These are phyloP conservation scores for Sechiopsis laciniata DNA, from an alignment of 306 rosid genomes.

Conservation along the genomic window DNA sequence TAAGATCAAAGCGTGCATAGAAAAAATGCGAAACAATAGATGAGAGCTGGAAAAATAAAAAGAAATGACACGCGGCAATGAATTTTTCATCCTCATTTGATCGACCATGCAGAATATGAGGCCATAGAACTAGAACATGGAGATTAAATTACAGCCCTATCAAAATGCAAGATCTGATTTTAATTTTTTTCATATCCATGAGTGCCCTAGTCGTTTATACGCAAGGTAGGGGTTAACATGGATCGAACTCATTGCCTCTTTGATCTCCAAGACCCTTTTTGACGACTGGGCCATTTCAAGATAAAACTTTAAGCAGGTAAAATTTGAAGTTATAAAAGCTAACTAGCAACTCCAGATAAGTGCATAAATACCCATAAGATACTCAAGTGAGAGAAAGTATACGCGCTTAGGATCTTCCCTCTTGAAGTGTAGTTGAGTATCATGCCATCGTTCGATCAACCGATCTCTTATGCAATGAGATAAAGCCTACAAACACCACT, in stretches of 20 bases:
- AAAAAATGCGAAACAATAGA: neutral
- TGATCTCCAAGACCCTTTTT: too few species aligned
- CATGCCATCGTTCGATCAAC: conserved; percentile 67
- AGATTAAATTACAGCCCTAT: neutral
- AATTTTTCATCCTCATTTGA: neutral
- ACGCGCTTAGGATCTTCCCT: conserved; percentile 67
- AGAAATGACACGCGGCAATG: neutral
- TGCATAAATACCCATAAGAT: conserved; percentile 59
- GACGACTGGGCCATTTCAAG: too few species aligned
- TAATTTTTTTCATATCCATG: too few species aligned
- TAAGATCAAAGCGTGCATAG: neutral
- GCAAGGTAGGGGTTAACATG: too few species aligned
- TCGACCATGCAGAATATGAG: neutral
- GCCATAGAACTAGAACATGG: neutral
- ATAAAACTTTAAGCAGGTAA: conserved; percentile 3
- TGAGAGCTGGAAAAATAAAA: neutral
- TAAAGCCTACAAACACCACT: conserved; percentile 45
- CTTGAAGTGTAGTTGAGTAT: conserved; percentile 52
- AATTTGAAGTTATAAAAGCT: neutral
- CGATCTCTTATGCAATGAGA: conserved; percentile 63
- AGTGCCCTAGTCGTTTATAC: too few species aligned
- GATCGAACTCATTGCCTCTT: too few species aligned
- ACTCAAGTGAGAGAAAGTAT: conserved; percentile 75
- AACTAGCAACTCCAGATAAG: conserved; percentile 17
- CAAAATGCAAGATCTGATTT: neutral